Conservation (phyloP, 1,284 basidiomycete genomes). For the Puccinia novopanici region DNA sequence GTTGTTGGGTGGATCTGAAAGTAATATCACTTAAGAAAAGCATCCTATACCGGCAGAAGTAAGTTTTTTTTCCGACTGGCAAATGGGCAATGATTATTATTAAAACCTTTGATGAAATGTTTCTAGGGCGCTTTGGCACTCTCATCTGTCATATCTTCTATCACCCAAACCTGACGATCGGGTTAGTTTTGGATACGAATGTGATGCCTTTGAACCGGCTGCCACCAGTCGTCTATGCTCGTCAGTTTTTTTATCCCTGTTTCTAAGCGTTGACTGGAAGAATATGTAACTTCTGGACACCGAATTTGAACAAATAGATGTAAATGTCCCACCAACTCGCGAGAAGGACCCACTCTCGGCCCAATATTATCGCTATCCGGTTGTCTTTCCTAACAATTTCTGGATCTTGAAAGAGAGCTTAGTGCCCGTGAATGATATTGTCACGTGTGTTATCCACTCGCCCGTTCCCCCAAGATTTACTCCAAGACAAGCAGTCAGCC, state of each 20-base stretch:
- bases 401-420: slow-evolving; percentile 57
- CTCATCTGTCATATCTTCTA: slow-evolving; percentile 71
- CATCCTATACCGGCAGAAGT: slow-evolving; percentile 51
- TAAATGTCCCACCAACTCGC: slow-evolving; percentile 63
- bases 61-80: too few species aligned
- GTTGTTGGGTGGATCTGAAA: slow-evolving; percentile 65
- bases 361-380: slow-evolving; percentile 73
- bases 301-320: slow-evolving; percentile 67
- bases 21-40: slow-evolving; percentile 55
- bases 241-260: slow-evolving; percentile 38
- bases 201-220: slow-evolving; percentile 67
- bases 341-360: slow-evolving; percentile 65
- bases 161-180: slow-evolving; percentile 85
- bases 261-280: too few species aligned
- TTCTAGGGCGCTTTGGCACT: slow-evolving; percentile 25
- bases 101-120: slow-evolving; percentile 40
- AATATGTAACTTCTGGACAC: too few species aligned
- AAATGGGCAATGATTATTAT: neutral
- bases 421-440: slow-evolving; percentile 59
- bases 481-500: neutral
- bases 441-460: slow-evolving; percentile 32
- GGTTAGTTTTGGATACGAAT: slow-evolving; percentile 73
- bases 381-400: slow-evolving; percentile 91
- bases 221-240: slow-evolving; percentile 66
- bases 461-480: neutral